These are phyloP conservation scores for Trifolium repens DNA, from an alignment of 306 rosid species.

Conservation along the genomic window DNA sequence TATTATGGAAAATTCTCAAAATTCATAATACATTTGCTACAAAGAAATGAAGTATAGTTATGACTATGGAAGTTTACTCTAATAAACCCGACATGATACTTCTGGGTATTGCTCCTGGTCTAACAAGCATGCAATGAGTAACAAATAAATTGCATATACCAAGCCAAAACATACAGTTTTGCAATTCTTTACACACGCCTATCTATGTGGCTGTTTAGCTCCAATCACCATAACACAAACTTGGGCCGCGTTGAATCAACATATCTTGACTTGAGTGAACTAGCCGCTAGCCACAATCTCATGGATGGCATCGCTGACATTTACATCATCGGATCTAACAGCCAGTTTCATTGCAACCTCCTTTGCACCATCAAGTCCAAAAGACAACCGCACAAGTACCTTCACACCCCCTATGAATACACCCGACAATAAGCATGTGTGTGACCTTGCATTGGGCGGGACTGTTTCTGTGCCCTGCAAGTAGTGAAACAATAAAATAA, in stretches of 20 bases:
- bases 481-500: constrained; percentile 37
- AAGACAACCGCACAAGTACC: constrained; percentile 85
- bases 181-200: constrained; percentile 57
- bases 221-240: constrained; percentile 43
- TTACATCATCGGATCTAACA: constrained; percentile 79
- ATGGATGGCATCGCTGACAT: constrained; percentile 81
- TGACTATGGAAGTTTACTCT: constrained; percentile 38
- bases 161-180: constrained; percentile 39
- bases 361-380: constrained; percentile 86
- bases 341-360: constrained; percentile 96
- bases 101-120: constrained; percentile 27
- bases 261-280: constrained; percentile 34
- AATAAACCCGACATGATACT: constrained; percentile 36
- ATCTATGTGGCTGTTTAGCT: constrained; percentile 45
- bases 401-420: constrained; percentile 79
- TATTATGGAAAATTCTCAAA: constrained; percentile 49
- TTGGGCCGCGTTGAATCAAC: constrained; percentile 38
- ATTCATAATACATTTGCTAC: constrained; percentile 56
- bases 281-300: constrained; percentile 96
- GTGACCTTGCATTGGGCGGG: constrained; percentile 92
- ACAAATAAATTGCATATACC: constrained; percentile 41
- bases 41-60: constrained; percentile 46
- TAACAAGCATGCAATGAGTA: constrained; percentile 37
- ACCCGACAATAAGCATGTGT: constrained; percentile 80
- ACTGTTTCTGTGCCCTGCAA: constrained; percentile 88